These are phyloP conservation scores for Clavulina sp. DNA, from an alignment of 768 basidiomycete genomes.

Conservation along the genomic window DNA sequence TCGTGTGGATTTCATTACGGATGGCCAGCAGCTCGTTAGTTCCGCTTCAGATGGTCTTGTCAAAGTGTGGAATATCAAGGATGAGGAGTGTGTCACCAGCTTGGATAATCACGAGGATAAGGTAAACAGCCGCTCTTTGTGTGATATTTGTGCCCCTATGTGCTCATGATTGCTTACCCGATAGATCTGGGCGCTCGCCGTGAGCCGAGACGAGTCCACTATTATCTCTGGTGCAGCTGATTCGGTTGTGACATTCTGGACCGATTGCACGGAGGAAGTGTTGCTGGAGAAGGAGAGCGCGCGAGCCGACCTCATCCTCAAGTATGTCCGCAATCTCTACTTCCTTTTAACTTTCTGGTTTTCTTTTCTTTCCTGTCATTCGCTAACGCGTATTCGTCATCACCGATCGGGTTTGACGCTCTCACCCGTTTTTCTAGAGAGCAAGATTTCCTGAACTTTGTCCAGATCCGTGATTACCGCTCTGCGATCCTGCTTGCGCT, in stretches of 20 bases:
- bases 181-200: slow-evolving; percentile 94
- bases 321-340: slow-evolving; percentile 33
- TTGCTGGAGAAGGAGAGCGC: slow-evolving; percentile 56
- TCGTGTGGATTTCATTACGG: slow-evolving; percentile 75
- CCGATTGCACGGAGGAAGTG: slow-evolving; percentile 79
- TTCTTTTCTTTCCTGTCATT: not conserved
- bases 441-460: slow-evolving; percentile 87
- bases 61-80: slow-evolving; percentile 84
- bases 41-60: slow-evolving; percentile 88
- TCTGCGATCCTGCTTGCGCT: slow-evolving; percentile 84
- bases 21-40: slow-evolving; percentile 73
- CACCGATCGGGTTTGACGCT: not conserved
- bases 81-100: slow-evolving; percentile 74
- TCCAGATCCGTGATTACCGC: slow-evolving; percentile 74
- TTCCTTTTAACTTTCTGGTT: not conserved
- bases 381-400: not conserved
- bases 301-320: slow-evolving; percentile 56
- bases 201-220: slow-evolving; percentile 62
- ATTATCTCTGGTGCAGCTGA: slow-evolving; percentile 93
- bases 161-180: not conserved
- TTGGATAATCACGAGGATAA: slow-evolving; percentile 98
- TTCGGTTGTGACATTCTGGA: slow-evolving; percentile 91
- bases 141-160: not conserved
- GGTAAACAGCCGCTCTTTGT: slow-evolving; percentile 31
- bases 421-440: slow-evolving; percentile 36